Evolutionary conservation across 2,329 filamentous ascomycete genomes (phyloP).

Genomic region (Diaporthe nobilis): DNA sequence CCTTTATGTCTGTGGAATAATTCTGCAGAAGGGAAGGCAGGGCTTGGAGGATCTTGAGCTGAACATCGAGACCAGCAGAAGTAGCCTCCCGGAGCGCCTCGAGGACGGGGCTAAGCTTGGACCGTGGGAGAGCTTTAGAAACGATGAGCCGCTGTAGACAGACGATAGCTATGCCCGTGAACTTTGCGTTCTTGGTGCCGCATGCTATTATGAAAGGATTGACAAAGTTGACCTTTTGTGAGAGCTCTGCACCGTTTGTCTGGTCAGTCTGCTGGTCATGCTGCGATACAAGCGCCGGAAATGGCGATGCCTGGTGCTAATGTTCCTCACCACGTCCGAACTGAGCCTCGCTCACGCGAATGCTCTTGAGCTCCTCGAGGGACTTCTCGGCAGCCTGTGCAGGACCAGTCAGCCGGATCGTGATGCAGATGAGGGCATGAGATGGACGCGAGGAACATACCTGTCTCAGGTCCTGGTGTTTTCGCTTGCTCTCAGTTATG

Average conservation of each 20-base stretch:
- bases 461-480: slow-evolving; percentile 90
- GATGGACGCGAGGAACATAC: slow-evolving; percentile 58
- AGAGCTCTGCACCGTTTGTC: slow-evolving; percentile 75
- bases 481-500: slow-evolving; percentile 95
- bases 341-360: slow-evolving; percentile 82
- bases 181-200: slow-evolving; percentile 89
- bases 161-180: slow-evolving; percentile 87
- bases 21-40: slow-evolving; percentile 92
- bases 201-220: slow-evolving; percentile 96
- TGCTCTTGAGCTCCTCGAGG: slow-evolving; percentile 85
- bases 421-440: not conserved
- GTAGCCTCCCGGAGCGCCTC: slow-evolving; percentile 90
- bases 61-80: slow-evolving; percentile 86
- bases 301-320: slow-evolving; percentile 45
- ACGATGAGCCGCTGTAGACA: slow-evolving; percentile 92
- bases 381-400: slow-evolving; percentile 91
- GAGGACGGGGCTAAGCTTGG: slow-evolving; percentile 86
- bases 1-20: slow-evolving; percentile 85
- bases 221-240: slow-evolving; percentile 85
- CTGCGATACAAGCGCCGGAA: slow-evolving; percentile 48
- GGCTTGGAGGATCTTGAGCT: slow-evolving; percentile 95
- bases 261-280: slow-evolving; percentile 12
- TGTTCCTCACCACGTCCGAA: slow-evolving; percentile 57
- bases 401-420: not conserved
- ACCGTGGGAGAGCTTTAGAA: slow-evolving; percentile 81